These are phyloP conservation scores for Globisporangium nagaii DNA, from an alignment of 352 stramenopile species.

Conservation along the genomic window DNA sequence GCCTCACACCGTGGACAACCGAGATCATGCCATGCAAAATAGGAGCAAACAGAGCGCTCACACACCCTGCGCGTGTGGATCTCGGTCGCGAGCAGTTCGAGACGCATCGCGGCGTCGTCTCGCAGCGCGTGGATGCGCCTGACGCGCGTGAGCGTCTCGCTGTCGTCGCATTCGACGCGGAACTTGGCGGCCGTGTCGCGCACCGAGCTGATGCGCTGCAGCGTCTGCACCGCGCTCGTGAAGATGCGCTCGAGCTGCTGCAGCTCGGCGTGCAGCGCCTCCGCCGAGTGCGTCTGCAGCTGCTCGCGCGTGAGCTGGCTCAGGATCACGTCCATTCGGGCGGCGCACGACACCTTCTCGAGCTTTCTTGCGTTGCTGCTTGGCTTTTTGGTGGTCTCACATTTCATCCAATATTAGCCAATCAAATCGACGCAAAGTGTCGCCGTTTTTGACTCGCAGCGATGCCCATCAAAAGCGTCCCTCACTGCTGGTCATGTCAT, in stretches of 20 bases:
- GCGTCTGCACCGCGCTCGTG: not conserved
- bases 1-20: too few relatives aligned
- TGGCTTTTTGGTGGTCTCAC: not conserved
- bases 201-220: constrained; percentile 11
- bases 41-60: not conserved
- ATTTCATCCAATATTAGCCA: constrained; percentile 5
- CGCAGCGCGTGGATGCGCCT: constrained; percentile 8
- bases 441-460: too few relatives aligned
- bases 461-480: too few relatives aligned
- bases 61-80: not conserved
- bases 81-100: constrained; percentile 3
- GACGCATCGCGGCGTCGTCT: constrained; percentile 1
- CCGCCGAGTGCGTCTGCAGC: constrained; percentile 3
- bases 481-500: too few relatives aligned
- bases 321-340: constrained; percentile 4
- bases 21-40: not conserved
- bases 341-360: too few relatives aligned
- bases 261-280: constrained; percentile 6
- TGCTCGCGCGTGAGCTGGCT: constrained; percentile 3
- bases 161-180: constrained; percentile 7
- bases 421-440: too few relatives aligned
- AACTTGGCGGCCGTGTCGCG: constrained; percentile 8
- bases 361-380: not conserved
- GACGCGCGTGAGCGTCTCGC: constrained; percentile 1
- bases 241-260: constrained; percentile 2